phyloP scores from a whole-genome alignment of 2,329 filamentous ascomycete genomes.

The Fusarium graminum region DNA sequence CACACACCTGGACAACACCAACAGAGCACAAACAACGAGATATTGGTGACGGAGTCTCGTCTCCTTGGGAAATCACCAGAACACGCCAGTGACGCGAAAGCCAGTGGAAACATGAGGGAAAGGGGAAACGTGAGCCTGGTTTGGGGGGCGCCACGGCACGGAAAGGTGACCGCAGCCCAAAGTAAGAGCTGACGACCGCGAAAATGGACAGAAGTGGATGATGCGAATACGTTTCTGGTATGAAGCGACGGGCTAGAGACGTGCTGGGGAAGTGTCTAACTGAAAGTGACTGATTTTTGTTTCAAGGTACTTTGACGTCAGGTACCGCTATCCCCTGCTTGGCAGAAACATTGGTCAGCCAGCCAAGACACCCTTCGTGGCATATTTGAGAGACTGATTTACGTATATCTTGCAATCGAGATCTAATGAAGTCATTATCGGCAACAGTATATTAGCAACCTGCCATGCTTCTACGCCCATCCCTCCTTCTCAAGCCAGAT shows the following conservation, averaged over 20 bases:
- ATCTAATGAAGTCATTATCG: conserved; percentile 33
- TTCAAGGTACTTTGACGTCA: conserved; percentile 39
- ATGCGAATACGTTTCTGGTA: conserved; percentile 48
- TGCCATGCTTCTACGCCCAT: conserved; percentile 1
- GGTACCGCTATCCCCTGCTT: conserved; percentile 27
- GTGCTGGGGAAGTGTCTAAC: conserved; percentile 42
- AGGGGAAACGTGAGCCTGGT: conserved; percentile 42
- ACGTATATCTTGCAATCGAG: conserved; percentile 28
- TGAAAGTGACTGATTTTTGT: conserved; percentile 40
- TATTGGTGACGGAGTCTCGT: conserved; percentile 10
- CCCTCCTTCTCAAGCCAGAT: conserved; percentile 7
- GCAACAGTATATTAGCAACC: conserved; percentile 23
- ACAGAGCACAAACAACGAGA: conserved; percentile 17
- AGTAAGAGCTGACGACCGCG: conserved; percentile 44
- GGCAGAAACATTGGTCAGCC: conserved; percentile 39
- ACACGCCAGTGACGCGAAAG: conserved; percentile 28
- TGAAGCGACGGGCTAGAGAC: conserved; percentile 43
- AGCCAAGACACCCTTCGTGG: conserved; percentile 17
- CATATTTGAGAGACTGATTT: conserved; percentile 24
- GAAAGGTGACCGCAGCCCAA: conserved; percentile 35
- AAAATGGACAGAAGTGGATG: conserved; percentile 47
- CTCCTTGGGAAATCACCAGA: conserved; percentile 7
- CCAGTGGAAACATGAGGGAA: conserved; percentile 28
- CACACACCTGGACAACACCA: not conserved
- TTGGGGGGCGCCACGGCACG: conserved; percentile 33